Conservation (phyloP, 1,139 yeast genomes). For the Pneumocystis wakefieldiae region DNA sequence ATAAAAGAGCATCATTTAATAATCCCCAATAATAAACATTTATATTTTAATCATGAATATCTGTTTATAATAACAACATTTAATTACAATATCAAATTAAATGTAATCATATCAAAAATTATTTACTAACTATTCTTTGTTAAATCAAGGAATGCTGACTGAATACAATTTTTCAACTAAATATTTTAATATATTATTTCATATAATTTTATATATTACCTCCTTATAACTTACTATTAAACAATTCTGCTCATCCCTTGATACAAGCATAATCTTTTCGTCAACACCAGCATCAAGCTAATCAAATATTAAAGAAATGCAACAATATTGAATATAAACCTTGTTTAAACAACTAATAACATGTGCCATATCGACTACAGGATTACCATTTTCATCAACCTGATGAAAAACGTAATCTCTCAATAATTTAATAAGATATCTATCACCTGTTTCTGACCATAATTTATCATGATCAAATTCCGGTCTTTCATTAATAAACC, state of each 20-base stretch:
- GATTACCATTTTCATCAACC: conserved; percentile 58
- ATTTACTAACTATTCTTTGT: not conserved
- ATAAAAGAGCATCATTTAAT: not conserved
- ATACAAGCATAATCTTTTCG: conserved; percentile 63
- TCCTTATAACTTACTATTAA: conserved; percentile 67
- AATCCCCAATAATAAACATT: not conserved
- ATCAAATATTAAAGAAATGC: not conserved
- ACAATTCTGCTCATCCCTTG: conserved; percentile 71
- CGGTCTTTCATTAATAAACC: conserved; percentile 63
- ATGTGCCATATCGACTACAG: conserved; percentile 68
- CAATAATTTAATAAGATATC: conserved; percentile 63
- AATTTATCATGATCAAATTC: conserved; percentile 41
- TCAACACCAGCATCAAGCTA: conserved; percentile 75
- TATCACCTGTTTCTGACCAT: conserved; percentile 66
- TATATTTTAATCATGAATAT: not conserved
- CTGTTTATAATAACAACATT: not conserved
- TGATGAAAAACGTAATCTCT: conserved; percentile 79
- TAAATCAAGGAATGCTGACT: conserved; percentile 30
- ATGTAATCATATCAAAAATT: not conserved
- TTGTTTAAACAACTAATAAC: conserved; percentile 69
- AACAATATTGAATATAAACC: conserved; percentile 5
- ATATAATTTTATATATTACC: conserved; percentile 2
- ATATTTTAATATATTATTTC: conserved; percentile 33
- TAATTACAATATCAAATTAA: not conserved
- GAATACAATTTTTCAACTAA: conserved; percentile 56